Base-by-base conservation (phyloP, 2,329 filamentous ascomycete genomes). In the Verticillium nonalfalfae region DNA sequence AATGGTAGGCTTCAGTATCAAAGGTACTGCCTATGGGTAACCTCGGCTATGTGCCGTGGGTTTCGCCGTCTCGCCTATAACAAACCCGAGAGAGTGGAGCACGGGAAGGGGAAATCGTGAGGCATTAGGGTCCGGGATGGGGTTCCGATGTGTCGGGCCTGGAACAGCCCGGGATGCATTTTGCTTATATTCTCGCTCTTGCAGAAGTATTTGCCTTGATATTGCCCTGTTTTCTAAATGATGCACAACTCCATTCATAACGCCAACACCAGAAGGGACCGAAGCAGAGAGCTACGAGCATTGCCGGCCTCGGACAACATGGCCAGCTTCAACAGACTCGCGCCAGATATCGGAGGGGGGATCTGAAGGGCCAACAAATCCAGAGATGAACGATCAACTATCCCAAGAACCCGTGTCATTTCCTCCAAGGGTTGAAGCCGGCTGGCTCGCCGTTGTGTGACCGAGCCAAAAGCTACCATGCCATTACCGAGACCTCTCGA, bases 401-500 rank as follows among this genome's bases (percentile, higher is more conserved):
- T 21, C 45, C 9, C 45, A 13, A 18, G 4, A 21, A 7, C 45
- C 45, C 26, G 21, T 52, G 45, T 11, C 45, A 18, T 10, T 21
- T 21, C 45, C 7, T 10, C 45, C 18, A 10, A 50, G n/a, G 45
- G 10, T 26, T 11, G 18, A n/a, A 26, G 45, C 9, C 2, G 6
- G 9, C 21, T 7, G n/a, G 3, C 21, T 40, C 39, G 4, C 39
- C 13, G 26, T 31, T 31, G 26, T 31, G 26, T 31, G 26, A 31
- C 26, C 26, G 26, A 31, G 26, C 26, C 1, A 31, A 31, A 31
- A 52, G n/a, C 45, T 10, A 26, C 21, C 18, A 10, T 52, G 21
- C 18, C 15, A 26, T 26, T 80, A 96, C 79, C 93, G 86, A 75
- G 86, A 93, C 72, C 95, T 86, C 80, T 97, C 93, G 74, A 99